A percentile compares a stretch with the other conserved stretches of the same genome.
Evolutionary conservation across 352 stramenopile genomes (phyloP).

Genomic region (Phytophthora sp.): DNA sequence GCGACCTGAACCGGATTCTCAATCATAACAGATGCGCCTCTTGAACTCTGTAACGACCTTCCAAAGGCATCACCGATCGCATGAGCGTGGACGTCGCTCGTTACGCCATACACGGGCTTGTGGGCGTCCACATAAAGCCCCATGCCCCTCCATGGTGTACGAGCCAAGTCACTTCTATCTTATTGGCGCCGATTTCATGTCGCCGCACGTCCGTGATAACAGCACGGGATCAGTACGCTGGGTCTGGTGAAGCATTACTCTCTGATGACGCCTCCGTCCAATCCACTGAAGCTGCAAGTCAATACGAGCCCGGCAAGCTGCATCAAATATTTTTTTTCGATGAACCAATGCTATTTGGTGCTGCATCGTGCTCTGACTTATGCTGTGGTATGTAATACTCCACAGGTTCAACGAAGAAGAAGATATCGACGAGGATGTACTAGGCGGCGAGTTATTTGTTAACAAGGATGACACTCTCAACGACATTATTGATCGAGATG

Average conservation of each 20-base stretch:
- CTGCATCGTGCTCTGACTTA: too few species aligned
- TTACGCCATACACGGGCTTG: neutral
- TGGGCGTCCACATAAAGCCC: neutral
- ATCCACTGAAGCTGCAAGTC: neutral
- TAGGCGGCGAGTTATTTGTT: slow-evolving; percentile 1
- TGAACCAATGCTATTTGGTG: slow-evolving; percentile 11
- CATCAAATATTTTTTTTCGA: slow-evolving; percentile 6
- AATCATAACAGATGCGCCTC: too few species aligned
- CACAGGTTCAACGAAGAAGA: too few species aligned
- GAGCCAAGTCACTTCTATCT: neutral
- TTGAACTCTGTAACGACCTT: too few species aligned
- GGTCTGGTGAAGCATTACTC: neutral
- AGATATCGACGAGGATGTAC: neutral
- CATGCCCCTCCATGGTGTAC: neutral
- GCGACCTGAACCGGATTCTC: neutral
- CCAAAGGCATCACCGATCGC: neutral
- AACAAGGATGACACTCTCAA: slow-evolving; percentile 14
- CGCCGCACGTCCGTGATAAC: neutral
- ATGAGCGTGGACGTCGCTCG: neutral
- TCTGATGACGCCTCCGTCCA: neutral
- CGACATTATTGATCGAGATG: neutral
- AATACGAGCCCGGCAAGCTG: neutral
- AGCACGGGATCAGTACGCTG: neutral
- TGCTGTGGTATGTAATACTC: too few species aligned
- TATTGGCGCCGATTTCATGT: neutral